Base-by-base conservation (phyloP, 2,329 filamentous ascomycete species). In the Achaetomium macrosporum region DNA sequence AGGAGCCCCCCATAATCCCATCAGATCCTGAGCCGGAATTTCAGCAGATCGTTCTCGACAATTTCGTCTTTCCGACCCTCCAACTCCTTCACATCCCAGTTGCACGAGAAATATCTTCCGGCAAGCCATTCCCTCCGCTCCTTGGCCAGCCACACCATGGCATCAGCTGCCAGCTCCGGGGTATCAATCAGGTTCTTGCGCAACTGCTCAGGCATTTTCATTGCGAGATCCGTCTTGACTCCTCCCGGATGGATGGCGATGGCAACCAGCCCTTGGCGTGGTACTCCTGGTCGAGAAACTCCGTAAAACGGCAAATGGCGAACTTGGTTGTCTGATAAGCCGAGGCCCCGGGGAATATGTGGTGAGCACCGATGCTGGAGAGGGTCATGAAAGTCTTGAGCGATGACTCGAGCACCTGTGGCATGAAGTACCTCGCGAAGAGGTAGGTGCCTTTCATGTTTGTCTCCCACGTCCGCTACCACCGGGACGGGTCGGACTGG, bases 401-500 rank as follows among this genome's bases (percentile, higher is more conserved):
- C 17, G 58, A 53, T 11, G 55, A 64, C 19, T 65, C 58, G 5
- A 74, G 57, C 36, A 80, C 55, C 30, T 76, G 49, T 0, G 76
- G 75, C n/a, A 82, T 64, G 57, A 82, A 79, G 1, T 71, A 68
- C 15, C 68, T 66, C 1, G 72, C 70, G 25, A 72, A 61, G 12
- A 77, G 67, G 41, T 76, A 76, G 0, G 69, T 64, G 0, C 78
- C 77, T 44, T 71, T 74, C 29, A 80, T 61, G 53, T 81, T 81
- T 50, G 78, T 71, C 36, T 77, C 73, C 62, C 71, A 76, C 30
- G 70, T 69, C 19, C 59, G 61, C 70, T 72, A 76, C 68, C 75
- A 79, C n/a, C 71, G 71, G 1, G 66, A 62, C 5, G 69, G 64
- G 20, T 72, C 64, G 2, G 66, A 61, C n/a, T 75, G 70, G 16